A percentile compares a stretch with the other conserved stretches of the same genome.
Conservation (phyloP, 257 asterid genomes). For the Fraxinus excelsior region DNA sequence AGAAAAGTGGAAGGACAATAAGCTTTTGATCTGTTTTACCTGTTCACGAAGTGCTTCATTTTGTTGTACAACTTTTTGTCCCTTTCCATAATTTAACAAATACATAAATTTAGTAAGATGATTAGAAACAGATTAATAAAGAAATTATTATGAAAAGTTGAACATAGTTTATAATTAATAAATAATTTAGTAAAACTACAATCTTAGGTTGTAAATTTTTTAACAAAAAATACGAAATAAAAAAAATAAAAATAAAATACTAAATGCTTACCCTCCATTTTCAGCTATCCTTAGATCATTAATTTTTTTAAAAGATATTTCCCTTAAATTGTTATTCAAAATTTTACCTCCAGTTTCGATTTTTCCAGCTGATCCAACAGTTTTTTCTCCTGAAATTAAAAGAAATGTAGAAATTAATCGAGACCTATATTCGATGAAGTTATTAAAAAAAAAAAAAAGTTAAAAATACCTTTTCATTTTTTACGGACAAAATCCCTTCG, state of each 20-base stretch:
- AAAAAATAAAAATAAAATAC: neutral
- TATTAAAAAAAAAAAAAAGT: neutral
- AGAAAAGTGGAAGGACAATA: too few relatives aligned
- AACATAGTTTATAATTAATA: neutral
- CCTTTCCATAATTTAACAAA: constrained; percentile 26
- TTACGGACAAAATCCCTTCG: constrained; percentile 57
- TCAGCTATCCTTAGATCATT: too few relatives aligned
- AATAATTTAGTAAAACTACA: neutral
- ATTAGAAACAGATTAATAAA: too few relatives aligned
- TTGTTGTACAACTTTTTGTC: constrained; percentile 49
- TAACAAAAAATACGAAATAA: too few relatives aligned
- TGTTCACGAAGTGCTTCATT: constrained; percentile 58
- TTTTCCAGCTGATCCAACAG: constrained; percentile 58
- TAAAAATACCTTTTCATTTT: constrained; percentile 55
- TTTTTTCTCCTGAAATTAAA: constrained; percentile 69
- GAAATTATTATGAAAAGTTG: too few relatives aligned
- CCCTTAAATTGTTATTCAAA: neutral
- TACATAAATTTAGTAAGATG: neutral
- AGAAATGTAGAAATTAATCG: neutral
- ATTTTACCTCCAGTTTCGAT: constrained; percentile 54
- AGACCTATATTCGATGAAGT: too few relatives aligned
- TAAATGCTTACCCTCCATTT: too few relatives aligned
- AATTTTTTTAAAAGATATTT: too few relatives aligned
- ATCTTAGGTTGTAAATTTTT: neutral
- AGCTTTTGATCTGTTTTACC: constrained; percentile 32